phyloP scores from a whole-genome alignment of 164 flowering plant genomes.

The Annona squamosa region DNA sequence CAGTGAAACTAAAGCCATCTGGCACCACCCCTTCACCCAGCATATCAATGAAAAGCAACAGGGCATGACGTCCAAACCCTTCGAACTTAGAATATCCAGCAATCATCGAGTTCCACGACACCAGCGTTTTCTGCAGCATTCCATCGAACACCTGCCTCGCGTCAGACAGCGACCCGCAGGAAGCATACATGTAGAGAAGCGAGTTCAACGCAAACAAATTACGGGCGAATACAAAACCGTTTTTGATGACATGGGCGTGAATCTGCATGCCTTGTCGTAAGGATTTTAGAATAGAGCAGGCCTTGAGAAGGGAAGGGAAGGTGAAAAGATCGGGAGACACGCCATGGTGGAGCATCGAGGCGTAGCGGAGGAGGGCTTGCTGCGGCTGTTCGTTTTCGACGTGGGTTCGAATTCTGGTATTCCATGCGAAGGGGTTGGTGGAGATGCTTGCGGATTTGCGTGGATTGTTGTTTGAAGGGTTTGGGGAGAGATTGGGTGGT shows the following conservation, averaged over 20 bases:
- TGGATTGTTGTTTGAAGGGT: neutral
- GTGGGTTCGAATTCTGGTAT: slow-evolving; percentile 19
- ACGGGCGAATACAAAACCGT: slow-evolving; percentile 11
- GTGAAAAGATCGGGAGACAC: slow-evolving; percentile 19
- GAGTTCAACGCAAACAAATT: slow-evolving; percentile 20
- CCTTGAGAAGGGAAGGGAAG: slow-evolving; percentile 20
- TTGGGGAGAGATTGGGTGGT: neutral
- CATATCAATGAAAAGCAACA: slow-evolving; percentile 13
- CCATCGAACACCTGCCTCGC: slow-evolving; percentile 12
- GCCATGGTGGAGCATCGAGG: slow-evolving; percentile 9
- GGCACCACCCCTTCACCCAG: slow-evolving; percentile 9
- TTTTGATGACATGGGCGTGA: slow-evolving; percentile 13
- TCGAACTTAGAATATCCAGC: slow-evolving; percentile 13
- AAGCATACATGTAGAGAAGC: slow-evolving; percentile 12
- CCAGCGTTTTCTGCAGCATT: slow-evolving; percentile 10
- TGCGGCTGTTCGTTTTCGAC: slow-evolving; percentile 12
- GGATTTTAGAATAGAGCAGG: slow-evolving; percentile 14
- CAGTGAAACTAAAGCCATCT: slow-evolving; percentile 14
- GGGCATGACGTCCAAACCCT: slow-evolving; percentile 8
- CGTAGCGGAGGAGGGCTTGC: slow-evolving; percentile 11
- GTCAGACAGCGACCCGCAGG: neutral
- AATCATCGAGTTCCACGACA: slow-evolving; percentile 21
- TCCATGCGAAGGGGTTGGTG: slow-evolving; percentile 10
- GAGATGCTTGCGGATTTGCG: neutral
- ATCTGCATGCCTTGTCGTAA: slow-evolving; percentile 13